Percentiles rank a stretch among this genome's conserved stretches.
Conservation (phyloP, 108 stramenopile genomes). For the Parmales sp. region DNA sequence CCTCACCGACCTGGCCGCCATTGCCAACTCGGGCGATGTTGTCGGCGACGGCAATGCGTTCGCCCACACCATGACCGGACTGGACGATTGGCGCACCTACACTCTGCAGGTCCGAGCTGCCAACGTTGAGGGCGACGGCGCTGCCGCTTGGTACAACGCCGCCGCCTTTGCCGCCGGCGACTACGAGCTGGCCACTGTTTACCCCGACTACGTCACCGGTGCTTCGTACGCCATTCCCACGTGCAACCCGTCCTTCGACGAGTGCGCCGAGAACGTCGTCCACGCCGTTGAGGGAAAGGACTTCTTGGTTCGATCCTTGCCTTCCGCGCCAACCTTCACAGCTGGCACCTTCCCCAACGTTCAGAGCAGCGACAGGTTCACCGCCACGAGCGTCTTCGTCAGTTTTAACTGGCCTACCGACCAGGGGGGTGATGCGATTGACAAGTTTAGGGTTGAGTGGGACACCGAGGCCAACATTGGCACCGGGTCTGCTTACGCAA, state of each 20-base stretch:
- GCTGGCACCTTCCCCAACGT: slow-evolving; percentile 32
- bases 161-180: not conserved
- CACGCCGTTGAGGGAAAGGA: slow-evolving; percentile 17
- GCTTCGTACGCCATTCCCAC: slow-evolving; percentile 39
- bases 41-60: not conserved
- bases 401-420: slow-evolving; percentile 22
- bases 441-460: slow-evolving; percentile 76
- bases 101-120: not conserved
- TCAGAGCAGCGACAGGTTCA: slow-evolving; percentile 30
- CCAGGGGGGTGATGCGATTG: slow-evolving; percentile 45
- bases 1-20: not conserved
- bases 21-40: not conserved
- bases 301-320: slow-evolving; percentile 32
- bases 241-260: slow-evolving; percentile 24
- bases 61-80: not conserved
- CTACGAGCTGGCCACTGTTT: not conserved
- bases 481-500: slow-evolving; percentile 12
- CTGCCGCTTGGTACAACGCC: slow-evolving; percentile 8
- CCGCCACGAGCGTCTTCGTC: slow-evolving; percentile 26
- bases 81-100: not conserved
- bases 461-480: slow-evolving; percentile 34
- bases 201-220: slow-evolving; percentile 21
- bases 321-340: slow-evolving; percentile 14
- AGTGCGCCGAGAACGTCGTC: slow-evolving; percentile 21
- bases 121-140: not conserved